These are phyloP conservation scores for Phytophthora uliginosa DNA, from an alignment of 352 stramenopile species.

Conservation along the genomic window DNA sequence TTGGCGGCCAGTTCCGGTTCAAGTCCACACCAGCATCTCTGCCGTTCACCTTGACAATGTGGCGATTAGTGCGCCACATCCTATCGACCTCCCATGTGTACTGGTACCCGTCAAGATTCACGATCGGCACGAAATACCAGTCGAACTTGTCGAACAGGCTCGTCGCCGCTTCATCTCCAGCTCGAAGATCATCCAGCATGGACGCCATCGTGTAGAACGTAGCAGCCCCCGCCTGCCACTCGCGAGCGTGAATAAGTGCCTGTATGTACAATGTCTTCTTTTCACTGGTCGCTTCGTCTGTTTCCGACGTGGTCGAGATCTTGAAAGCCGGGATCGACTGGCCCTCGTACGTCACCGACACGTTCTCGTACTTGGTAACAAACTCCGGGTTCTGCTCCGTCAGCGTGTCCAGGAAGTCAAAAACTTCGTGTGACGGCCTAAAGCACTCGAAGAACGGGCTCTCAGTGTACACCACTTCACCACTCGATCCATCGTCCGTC, in stretches of 20 bases:
- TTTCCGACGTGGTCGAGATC: slow-evolving; percentile 46
- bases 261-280: slow-evolving; percentile 71
- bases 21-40: slow-evolving; percentile 69
- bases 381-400: slow-evolving; percentile 51
- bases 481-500: slow-evolving; percentile 7
- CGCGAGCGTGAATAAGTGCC: slow-evolving; percentile 68
- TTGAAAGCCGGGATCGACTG: slow-evolving; percentile 69
- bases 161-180: slow-evolving; percentile 21
- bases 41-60: slow-evolving; percentile 43
- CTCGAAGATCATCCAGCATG: slow-evolving; percentile 52
- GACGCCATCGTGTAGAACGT: slow-evolving; percentile 59
- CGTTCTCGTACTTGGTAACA: slow-evolving; percentile 61
- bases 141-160: slow-evolving; percentile 59
- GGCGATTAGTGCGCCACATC: slow-evolving; percentile 75
- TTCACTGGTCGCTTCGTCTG: background rate
- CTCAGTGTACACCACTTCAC: slow-evolving; percentile 41
- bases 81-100: slow-evolving; percentile 72
- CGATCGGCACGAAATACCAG: slow-evolving; percentile 84
- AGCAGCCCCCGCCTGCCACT: slow-evolving; percentile 60
- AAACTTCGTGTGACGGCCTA: slow-evolving; percentile 66
- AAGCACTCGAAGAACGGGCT: slow-evolving; percentile 84
- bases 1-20: slow-evolving; percentile 77
- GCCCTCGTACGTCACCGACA: slow-evolving; percentile 66
- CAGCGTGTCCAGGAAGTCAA: slow-evolving; percentile 69
- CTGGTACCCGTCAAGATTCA: slow-evolving; percentile 86